Evolutionary conservation across 768 basidiomycete genomes (phyloP).

Genomic region (Filobasidium wieringae): DNA sequence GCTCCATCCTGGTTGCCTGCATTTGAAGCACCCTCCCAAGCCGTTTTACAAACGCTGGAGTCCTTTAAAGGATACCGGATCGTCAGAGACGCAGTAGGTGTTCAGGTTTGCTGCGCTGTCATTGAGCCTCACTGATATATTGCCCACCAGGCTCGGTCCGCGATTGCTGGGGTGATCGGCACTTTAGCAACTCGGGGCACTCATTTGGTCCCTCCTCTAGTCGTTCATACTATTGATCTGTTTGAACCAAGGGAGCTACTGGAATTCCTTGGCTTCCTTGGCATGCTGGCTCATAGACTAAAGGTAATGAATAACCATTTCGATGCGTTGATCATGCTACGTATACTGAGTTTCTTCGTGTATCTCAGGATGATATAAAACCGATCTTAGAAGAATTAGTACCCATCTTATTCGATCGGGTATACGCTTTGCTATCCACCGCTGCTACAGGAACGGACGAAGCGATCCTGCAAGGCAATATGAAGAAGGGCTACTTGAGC

Average conservation of each 20-base stretch:
- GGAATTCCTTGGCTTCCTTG: constrained; percentile 93
- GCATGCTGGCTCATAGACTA: constrained; percentile 76
- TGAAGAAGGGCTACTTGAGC: constrained; percentile 75
- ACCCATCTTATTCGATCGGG: constrained; percentile 70
- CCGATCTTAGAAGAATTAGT: constrained; percentile 81
- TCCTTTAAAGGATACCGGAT: constrained; percentile 75
- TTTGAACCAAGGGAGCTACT: constrained; percentile 85
- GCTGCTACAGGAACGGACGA: constrained; percentile 81
- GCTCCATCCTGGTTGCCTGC: constrained; percentile 59
- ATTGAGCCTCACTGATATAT: background rate
- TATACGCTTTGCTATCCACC: constrained; percentile 64
- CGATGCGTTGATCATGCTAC: background rate
- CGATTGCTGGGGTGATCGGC: constrained; percentile 83
- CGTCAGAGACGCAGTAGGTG: constrained; percentile 78
- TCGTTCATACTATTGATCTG: constrained; percentile 77
- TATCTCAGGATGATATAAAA: constrained; percentile 62
- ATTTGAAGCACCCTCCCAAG: constrained; percentile 74
- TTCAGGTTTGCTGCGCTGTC: background rate
- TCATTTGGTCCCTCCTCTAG: constrained; percentile 74
- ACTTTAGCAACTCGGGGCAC: constrained; percentile 78
- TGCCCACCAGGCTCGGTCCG: constrained; percentile 61
- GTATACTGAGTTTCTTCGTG: too few species aligned
- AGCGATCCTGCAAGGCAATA: constrained; percentile 59
- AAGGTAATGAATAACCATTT: constrained; percentile 47
- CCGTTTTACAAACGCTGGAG: constrained; percentile 73